These are phyloP conservation scores for Stevia rebaudiana DNA, from an alignment of 140 eudicot genomes.

Conservation along the genomic window DNA sequence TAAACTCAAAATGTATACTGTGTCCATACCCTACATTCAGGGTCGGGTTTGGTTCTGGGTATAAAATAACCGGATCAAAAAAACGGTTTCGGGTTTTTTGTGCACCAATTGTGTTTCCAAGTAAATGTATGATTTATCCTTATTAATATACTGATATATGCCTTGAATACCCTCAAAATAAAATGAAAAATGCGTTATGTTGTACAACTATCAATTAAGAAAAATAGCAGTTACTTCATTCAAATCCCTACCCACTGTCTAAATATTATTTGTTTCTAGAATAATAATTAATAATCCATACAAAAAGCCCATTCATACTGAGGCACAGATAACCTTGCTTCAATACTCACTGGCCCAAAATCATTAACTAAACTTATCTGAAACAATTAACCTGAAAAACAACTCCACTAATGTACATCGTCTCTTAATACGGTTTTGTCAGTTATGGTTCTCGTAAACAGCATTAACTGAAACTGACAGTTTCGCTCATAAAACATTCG, in stretches of 20 bases:
- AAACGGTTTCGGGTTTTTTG: too few relatives aligned
- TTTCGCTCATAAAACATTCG: conserved; percentile 3
- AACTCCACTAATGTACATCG: conserved; percentile 31
- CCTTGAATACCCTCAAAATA: too few relatives aligned
- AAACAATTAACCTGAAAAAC: conserved; percentile 10
- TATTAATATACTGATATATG: too few relatives aligned
- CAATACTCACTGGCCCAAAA: neutral
- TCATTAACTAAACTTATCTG: neutral
- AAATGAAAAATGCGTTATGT: neutral
- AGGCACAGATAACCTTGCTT: too few relatives aligned
- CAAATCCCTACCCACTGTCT: neutral
- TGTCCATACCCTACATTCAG: too few relatives aligned
- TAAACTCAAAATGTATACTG: too few relatives aligned
- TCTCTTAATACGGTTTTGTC: conserved; percentile 1
- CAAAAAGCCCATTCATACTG: neutral
- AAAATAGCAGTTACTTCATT: neutral
- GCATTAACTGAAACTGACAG: conserved; percentile 6
- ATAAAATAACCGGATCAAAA: too few relatives aligned
- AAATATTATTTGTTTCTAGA: too few relatives aligned
- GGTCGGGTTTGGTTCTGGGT: too few relatives aligned
- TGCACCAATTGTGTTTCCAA: too few relatives aligned
- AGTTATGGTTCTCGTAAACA: conserved; percentile 13
- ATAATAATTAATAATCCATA: neutral
- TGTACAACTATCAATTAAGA: neutral
- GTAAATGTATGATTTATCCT: too few relatives aligned